Conservation (phyloP, 1,139 yeast species). For the Geotrichum bryndzae region DNA sequence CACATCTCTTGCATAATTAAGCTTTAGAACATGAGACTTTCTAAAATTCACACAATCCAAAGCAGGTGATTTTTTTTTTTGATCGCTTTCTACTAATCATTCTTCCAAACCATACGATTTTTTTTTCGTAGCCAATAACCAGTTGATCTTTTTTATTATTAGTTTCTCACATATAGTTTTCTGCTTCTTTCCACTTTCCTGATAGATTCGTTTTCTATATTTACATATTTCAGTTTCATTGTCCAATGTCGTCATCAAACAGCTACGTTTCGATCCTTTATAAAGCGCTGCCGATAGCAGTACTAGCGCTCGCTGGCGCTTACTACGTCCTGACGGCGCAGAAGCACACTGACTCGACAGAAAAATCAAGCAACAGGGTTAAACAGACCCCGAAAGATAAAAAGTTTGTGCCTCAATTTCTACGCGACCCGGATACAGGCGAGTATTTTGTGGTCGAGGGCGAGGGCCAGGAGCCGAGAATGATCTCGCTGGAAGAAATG, state of each 20-base stretch:
- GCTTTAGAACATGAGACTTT: not conserved
- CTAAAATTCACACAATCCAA: not conserved
- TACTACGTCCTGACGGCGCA: not conserved
- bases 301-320: not conserved
- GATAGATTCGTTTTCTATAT: not conserved
- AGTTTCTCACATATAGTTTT: not conserved
- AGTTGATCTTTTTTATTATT: not conserved
- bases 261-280: not conserved
- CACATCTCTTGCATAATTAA: too few relatives aligned
- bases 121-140: not conserved
- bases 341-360: not conserved
- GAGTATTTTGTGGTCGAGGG: slow-evolving; percentile 11
- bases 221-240: not conserved
- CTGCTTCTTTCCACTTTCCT: not conserved
- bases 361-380: not conserved
- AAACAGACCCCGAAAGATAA: not conserved
- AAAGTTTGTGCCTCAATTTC: not conserved
- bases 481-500: slow-evolving; percentile 12
- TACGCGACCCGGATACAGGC: slow-evolving; percentile 12
- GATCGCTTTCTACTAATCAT: not conserved
- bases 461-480: slow-evolving; percentile 3
- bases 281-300: not conserved
- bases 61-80: not conserved
- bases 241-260: not conserved
- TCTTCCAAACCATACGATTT: not conserved